phyloP scores from a whole-genome alignment of 306 rosid species.

The Corylus avellana region DNA sequence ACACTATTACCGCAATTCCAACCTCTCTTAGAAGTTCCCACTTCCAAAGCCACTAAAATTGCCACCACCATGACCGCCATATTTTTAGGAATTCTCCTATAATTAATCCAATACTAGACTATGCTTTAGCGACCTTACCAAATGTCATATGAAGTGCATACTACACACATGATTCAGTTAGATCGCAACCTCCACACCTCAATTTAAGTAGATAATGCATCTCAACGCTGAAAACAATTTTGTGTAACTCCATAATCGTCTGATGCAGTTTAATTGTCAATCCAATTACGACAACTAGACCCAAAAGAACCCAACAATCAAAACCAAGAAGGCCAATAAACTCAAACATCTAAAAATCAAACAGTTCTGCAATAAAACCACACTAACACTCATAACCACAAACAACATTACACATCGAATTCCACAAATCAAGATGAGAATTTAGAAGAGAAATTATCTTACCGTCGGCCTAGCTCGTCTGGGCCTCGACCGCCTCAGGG shows the following conservation, averaged over 20 bases:
- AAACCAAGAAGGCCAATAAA: not conserved
- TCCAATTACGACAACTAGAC: not conserved
- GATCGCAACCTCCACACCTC: not conserved
- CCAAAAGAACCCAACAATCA: not conserved
- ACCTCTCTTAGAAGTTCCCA: not conserved
- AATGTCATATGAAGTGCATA: not conserved
- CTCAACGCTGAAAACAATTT: not conserved
- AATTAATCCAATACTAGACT: not conserved
- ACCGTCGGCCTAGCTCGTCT: conserved; percentile 72
- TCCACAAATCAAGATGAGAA: not conserved
- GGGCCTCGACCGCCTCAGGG: conserved; percentile 72
- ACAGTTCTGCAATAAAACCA: not conserved
- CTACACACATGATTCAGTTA: not conserved
- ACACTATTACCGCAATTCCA: not conserved
- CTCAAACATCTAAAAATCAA: not conserved
- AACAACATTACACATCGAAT: not conserved
- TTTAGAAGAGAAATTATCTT: conserved; percentile 11
- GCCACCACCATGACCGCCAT: not conserved
- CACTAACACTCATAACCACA: not conserved
- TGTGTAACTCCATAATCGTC: not conserved
- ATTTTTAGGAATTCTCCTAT: not conserved
- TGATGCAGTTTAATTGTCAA: too few relatives aligned
- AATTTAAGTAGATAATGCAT: not conserved
- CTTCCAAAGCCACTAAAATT: not conserved
- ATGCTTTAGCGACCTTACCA: not conserved